Evolutionary conservation across 495 filamentous ascomycete genomes (phyloP), one percentile per base, ranked within the genome.

Genomic region (Delitschia confertaspora): DNA sequence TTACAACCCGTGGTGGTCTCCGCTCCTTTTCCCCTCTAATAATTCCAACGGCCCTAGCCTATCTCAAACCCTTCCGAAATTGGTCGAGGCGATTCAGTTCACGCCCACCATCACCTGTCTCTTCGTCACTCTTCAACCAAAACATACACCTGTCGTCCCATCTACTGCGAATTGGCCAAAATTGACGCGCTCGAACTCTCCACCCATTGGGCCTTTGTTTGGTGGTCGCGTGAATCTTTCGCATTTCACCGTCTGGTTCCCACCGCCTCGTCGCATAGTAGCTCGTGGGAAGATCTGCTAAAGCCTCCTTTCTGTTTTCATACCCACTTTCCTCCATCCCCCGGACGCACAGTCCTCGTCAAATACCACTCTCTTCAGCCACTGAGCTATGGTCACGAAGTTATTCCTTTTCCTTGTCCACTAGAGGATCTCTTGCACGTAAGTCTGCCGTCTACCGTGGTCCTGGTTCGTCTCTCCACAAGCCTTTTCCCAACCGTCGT

Each of bases 391-490:
- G 53, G 49, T 52, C 48, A 57, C 27, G 7, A 29, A 46, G 33
- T 53, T 53, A 45, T 49, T 45, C 49, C 53, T 49, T 37, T 57
- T 57, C 37, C 32, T 47, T 38, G 46, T 44, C 36, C 16, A 49
- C 48, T 53, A 57, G 49, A 42, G 36, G 38, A 38, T 41, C 49
- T 41, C 30, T 18, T 29, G 19, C 44, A 45, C 53, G 53, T 48
- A 38, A 49, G 30, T 33, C 49, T 47, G 48, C 47, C 55, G 46
- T 52, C 34, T 58, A 55, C 55, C 55, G 52, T 55, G 42, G 55
- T 31, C 51, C 55, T 58, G 55, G 55, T 55, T 42, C 47, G n/a
- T 37, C 40, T 55, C 54, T 55, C 51, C 51, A 58, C 55, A 53
- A 37, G 47, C 45, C 42, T 42, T 51, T 51, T 49, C 30, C 47